Evolutionary conservation across 169 alveolate genomes (phyloP).

Genomic region (Fabrea salina): DNA sequence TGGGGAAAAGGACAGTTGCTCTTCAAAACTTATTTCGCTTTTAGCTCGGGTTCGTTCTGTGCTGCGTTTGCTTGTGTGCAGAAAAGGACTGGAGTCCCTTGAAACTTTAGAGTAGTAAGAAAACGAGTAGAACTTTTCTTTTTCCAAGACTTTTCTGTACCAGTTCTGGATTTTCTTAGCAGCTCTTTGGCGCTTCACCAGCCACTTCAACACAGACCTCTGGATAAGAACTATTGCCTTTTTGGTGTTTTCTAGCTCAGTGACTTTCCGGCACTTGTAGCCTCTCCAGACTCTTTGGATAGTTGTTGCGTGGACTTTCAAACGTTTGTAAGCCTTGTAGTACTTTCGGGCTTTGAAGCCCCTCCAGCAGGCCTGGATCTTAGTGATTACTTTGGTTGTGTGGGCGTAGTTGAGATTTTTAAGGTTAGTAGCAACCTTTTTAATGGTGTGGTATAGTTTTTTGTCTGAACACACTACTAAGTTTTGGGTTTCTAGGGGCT

Average conservation of each 20-base stretch:
- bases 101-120: background rate
- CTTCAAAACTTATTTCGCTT: background rate
- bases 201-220: background rate
- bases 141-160: background rate
- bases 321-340: background rate
- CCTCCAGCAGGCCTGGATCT: background rate
- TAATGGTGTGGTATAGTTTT: background rate
- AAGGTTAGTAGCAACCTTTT: background rate
- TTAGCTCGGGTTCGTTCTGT: background rate
- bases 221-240: background rate
- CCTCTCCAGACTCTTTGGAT: constrained; percentile 20
- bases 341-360: constrained; percentile 9
- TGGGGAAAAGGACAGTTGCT: constrained; percentile 9
- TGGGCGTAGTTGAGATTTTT: background rate
- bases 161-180: constrained; percentile 16
- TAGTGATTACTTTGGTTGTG: background rate
- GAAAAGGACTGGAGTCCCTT: too few relatives aligned
- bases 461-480: background rate
- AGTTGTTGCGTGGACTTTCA: constrained; percentile 2
- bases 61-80: background rate
- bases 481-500: background rate
- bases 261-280: background rate
- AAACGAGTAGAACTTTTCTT: background rate
- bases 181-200: background rate
- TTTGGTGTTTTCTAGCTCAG: background rate